Conservation (phyloP, 1,284 basidiomycete species). For the Irpex sp. region DNA sequence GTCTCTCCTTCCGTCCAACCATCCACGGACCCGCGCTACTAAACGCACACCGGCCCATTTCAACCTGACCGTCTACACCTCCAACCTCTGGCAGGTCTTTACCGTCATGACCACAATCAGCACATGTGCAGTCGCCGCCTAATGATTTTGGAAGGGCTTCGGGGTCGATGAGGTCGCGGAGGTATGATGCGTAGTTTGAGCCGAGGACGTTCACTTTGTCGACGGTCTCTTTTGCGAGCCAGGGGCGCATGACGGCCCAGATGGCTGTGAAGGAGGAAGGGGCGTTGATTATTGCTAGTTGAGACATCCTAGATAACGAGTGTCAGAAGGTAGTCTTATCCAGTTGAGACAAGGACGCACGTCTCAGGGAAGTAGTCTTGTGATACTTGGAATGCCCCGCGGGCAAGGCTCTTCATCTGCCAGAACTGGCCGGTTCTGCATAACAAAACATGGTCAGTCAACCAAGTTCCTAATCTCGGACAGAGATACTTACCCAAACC, state of each 20-base stretch:
- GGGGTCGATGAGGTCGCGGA: slow-evolving; percentile 51
- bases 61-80: slow-evolving; percentile 5
- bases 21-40: slow-evolving; percentile 67
- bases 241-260: slow-evolving; percentile 61
- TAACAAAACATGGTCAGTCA: not conserved
- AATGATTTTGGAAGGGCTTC: slow-evolving; percentile 41
- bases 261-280: slow-evolving; percentile 66
- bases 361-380: slow-evolving; percentile 75
- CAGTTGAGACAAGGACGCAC: slow-evolving; percentile 31
- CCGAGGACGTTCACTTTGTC: slow-evolving; percentile 62
- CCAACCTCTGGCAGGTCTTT: not conserved
- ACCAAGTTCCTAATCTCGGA: not conserved
- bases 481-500: slow-evolving; percentile 46
- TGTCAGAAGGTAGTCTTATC: no score
- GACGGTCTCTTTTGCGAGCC: slow-evolving; percentile 66
- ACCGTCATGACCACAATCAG: slow-evolving; percentile 15
- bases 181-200: slow-evolving; percentile 45
- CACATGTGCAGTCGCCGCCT: slow-evolving; percentile 52
- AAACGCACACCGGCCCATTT: slow-evolving; percentile 49
- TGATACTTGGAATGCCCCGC: slow-evolving; percentile 60
- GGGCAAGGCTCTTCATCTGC: slow-evolving; percentile 60
- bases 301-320: slow-evolving; percentile 48
- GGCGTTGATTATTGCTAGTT: slow-evolving; percentile 62
- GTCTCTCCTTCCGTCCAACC: slow-evolving; percentile 49
- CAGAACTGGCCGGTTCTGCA: slow-evolving; percentile 62